Conservation (phyloP, 495 filamentous ascomycete species). For the Xylaria castorea region DNA sequence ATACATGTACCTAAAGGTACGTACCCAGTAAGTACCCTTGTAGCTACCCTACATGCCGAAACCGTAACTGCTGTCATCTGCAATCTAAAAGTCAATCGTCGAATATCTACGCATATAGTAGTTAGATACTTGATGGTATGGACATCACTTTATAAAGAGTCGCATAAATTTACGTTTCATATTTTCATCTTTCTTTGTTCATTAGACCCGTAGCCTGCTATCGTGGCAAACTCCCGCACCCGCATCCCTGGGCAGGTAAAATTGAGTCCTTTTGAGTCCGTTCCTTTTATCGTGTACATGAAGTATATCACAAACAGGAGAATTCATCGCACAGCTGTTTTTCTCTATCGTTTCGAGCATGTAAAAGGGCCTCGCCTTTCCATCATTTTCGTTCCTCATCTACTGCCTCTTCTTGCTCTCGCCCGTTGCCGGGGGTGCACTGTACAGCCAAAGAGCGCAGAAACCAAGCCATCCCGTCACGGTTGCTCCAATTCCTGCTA, state of each 20-base stretch:
- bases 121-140: not conserved
- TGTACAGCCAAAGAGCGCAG: slow-evolving; percentile 88
- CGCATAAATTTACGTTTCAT: not conserved
- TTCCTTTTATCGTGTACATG: slow-evolving; percentile 22
- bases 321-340: slow-evolving; percentile 19
- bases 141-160: not conserved
- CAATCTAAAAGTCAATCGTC: not conserved
- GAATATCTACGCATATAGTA: too few species aligned
- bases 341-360: not conserved
- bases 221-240: not conserved
- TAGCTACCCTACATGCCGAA: not conserved
- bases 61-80: not conserved
- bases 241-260: slow-evolving; percentile 5
- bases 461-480: slow-evolving; percentile 85
- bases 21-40: not conserved
- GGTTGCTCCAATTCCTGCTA: slow-evolving; percentile 83
- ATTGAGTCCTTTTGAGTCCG: slow-evolving; percentile 6
- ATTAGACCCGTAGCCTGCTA: slow-evolving; percentile 21
- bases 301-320: slow-evolving; percentile 20
- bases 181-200: slow-evolving; percentile 19
- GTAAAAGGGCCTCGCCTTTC: not conserved
- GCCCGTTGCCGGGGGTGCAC: slow-evolving; percentile 62
- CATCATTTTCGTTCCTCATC: not conserved
- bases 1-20: too few species aligned
- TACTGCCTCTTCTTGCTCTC: slow-evolving; percentile 78